Conservation (phyloP, 495 filamentous ascomycete genomes). For the Bacidia gigantensis region DNA sequence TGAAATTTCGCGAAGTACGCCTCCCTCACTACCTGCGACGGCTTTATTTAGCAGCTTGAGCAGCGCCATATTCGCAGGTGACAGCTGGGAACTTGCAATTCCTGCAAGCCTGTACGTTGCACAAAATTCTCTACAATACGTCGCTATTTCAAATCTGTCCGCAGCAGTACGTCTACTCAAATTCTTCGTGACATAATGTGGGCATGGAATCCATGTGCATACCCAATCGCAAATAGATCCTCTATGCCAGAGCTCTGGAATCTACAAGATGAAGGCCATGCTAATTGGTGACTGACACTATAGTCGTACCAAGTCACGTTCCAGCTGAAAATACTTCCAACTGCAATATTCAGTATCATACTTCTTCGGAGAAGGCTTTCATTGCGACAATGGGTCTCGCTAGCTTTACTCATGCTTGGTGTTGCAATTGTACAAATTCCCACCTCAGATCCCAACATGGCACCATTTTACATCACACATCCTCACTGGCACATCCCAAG, state of each 20-base stretch:
- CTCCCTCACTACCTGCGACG: constrained; percentile 63
- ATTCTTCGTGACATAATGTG: background rate
- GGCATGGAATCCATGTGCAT: too few relatives aligned
- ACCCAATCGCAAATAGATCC: too few relatives aligned
- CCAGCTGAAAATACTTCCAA: constrained; percentile 85
- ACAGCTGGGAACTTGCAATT: constrained; percentile 91
- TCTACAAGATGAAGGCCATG: too few relatives aligned
- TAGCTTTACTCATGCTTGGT: constrained; percentile 68
- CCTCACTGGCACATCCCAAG: constrained; percentile 56
- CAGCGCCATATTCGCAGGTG: constrained; percentile 70
- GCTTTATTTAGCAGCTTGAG: constrained; percentile 69
- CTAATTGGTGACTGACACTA: too few relatives aligned
- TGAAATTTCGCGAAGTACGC: constrained; percentile 63
- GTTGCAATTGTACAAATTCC: constrained; percentile 83
- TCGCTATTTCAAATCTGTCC: constrained; percentile 81
- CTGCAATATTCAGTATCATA: constrained; percentile 73
- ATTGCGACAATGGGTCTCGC: constrained; percentile 58
- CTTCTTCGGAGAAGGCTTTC: constrained; percentile 59
- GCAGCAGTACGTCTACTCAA: constrained; percentile 35
- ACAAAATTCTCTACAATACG: constrained; percentile 83
- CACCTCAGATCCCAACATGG: constrained; percentile 33
- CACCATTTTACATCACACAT: constrained; percentile 23
- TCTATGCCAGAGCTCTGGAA: too few relatives aligned
- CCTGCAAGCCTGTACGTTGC: constrained; percentile 80
- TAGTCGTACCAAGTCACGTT: constrained; percentile 77